Percentiles rank a stretch among this genome's conserved stretches.
These are phyloP conservation scores for Cucurbita argyrosperma DNA, from an alignment of 306 rosid species.

Conservation along the genomic window DNA sequence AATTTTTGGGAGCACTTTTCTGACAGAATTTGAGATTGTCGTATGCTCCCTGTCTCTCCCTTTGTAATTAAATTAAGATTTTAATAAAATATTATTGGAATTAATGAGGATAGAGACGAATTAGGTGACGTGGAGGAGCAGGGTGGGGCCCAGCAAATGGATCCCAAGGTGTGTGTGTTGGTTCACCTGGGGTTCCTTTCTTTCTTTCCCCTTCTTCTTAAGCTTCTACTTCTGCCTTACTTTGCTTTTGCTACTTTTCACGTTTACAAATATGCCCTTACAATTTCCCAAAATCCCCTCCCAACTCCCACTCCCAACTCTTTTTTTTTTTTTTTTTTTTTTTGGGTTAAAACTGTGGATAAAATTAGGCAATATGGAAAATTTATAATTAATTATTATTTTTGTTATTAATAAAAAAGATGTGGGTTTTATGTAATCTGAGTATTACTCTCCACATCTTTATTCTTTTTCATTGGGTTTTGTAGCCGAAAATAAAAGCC, in stretches of 20 bases:
- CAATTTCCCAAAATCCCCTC: not conserved
- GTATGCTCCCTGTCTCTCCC: slow-evolving; percentile 6
- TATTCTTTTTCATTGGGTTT: not conserved
- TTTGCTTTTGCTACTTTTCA: not conserved
- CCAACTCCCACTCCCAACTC: not conserved
- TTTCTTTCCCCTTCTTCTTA: not conserved
- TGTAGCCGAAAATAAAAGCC: not conserved
- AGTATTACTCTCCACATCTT: slow-evolving; percentile 2
- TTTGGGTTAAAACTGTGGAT: too few species aligned
- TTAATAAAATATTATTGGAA: too few species aligned
- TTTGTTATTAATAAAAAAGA: not conserved
- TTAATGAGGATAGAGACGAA: not conserved
- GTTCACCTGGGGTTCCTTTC: not conserved
- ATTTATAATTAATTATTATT: too few species aligned
- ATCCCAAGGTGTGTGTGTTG: not conserved
- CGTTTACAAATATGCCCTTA: not conserved
- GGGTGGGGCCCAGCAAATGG: not conserved
- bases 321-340: too few species aligned
- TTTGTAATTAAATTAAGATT: too few species aligned
- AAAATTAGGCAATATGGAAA: too few species aligned
- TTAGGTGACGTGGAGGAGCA: not conserved
- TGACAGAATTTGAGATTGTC: slow-evolving; percentile 12
- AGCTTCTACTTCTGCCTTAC: not conserved
- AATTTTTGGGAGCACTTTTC: not conserved
- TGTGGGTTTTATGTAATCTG: slow-evolving; percentile 6